phyloP scores from a whole-genome alignment of 2,329 filamentous ascomycete species.

The Venturia oleaginea region DNA sequence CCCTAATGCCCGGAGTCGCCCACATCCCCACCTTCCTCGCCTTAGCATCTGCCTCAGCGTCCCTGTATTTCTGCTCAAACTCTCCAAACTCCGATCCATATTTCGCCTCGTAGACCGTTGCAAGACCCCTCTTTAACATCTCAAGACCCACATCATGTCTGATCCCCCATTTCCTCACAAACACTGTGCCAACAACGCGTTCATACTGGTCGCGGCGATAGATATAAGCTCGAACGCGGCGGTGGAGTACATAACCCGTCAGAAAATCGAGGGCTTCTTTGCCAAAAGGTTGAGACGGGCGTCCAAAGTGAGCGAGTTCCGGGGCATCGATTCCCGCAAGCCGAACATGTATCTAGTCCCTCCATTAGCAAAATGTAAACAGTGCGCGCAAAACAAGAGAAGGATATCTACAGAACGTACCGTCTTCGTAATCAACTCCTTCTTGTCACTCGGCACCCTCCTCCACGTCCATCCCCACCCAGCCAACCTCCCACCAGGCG shows the following conservation, averaged over 20 bases:
- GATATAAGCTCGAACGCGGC: constrained; percentile 71
- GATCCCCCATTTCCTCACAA: constrained; percentile 58
- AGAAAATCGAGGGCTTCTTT: constrained; percentile 77
- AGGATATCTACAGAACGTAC: constrained; percentile 40
- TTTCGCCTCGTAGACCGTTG: constrained; percentile 91
- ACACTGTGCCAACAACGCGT: constrained; percentile 79
- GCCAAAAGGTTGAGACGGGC: constrained; percentile 73
- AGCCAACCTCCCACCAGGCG: constrained; percentile 73
- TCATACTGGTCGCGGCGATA: constrained; percentile 87
- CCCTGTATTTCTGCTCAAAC: constrained; percentile 51
- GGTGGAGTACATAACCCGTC: constrained; percentile 58
- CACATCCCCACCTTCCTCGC: constrained; percentile 51
- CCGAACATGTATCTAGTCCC: constrained; percentile 66
- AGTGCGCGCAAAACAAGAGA: not conserved
- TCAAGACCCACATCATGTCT: constrained; percentile 76
- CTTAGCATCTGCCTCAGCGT: constrained; percentile 48
- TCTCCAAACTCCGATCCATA: constrained; percentile 79
- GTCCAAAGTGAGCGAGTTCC: constrained; percentile 86
- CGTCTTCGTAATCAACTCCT: constrained; percentile 65
- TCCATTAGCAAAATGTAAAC: not conserved
- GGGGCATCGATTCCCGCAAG: constrained; percentile 90
- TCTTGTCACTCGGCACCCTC: constrained; percentile 58
- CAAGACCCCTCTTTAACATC: constrained; percentile 77
- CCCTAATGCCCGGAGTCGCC: constrained; percentile 40
- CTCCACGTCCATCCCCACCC: constrained; percentile 88